Percentiles rank a stretch among this genome's conserved stretches.
Conservation (phyloP, 805 yeast genomes). For the Candida quercuum region DNA sequence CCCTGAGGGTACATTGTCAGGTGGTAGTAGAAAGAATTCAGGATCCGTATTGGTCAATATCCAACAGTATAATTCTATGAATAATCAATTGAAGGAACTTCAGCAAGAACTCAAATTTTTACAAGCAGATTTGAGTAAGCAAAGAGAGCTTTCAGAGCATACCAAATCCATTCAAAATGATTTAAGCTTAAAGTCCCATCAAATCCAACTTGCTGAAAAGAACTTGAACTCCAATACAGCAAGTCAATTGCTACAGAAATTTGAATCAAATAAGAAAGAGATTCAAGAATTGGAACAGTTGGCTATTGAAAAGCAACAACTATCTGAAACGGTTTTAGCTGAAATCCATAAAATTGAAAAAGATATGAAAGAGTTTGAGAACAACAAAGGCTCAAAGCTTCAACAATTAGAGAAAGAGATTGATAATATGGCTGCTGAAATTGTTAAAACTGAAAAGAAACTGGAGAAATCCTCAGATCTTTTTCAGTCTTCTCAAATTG, state of each 20-base stretch:
- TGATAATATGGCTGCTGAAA: conserved; percentile 30
- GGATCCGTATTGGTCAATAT: conserved; percentile 58
- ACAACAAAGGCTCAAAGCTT: conserved; percentile 76
- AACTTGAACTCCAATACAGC: conserved; percentile 53
- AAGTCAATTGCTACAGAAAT: conserved; percentile 47
- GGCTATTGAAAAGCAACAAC: conserved; percentile 31
- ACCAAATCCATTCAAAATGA: conserved; percentile 57
- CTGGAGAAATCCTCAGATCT: conserved; percentile 43
- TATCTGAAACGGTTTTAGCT: conserved; percentile 26
- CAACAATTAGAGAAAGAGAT: conserved; percentile 56
- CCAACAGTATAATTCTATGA: conserved; percentile 53
- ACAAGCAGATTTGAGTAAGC: conserved; percentile 34
- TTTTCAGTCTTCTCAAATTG: conserved; percentile 63
- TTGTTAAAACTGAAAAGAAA: conserved; percentile 30
- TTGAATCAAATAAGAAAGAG: conserved; percentile 40
- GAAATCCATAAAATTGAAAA: conserved; percentile 54
- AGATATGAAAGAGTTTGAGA: conserved; percentile 78
- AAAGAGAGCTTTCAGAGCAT: conserved; percentile 38
- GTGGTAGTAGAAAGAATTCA: conserved; percentile 74
- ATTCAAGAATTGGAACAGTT: conserved; percentile 35
- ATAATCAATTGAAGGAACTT: conserved; percentile 32
- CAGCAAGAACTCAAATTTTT: conserved; percentile 39
- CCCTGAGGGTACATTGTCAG: conserved; percentile 93
- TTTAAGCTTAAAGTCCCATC: conserved; percentile 52
- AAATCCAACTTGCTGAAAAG: conserved; percentile 48